These are phyloP conservation scores for Exsudoporus frostii DNA, from an alignment of 768 basidiomycete genomes.

Conservation along the genomic window DNA sequence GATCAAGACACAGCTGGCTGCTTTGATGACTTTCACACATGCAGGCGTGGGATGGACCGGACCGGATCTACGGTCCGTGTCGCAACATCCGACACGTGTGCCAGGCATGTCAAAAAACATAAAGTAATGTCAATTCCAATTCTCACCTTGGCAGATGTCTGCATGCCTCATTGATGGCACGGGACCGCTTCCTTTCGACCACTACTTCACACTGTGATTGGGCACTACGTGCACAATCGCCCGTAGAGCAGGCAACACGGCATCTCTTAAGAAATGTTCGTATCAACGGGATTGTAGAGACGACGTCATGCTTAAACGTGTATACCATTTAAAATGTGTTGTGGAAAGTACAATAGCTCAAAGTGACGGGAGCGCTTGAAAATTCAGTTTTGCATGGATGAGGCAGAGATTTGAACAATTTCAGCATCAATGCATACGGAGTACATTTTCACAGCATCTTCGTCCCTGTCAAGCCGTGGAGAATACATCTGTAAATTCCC, in stretches of 20 bases:
- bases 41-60: neutral
- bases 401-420: too few species aligned
- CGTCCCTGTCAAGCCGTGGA: neutral
- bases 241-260: too few species aligned
- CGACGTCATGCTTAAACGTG: too few species aligned
- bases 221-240: too few species aligned
- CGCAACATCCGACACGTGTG: conserved; percentile 6
- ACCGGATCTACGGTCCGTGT: neutral
- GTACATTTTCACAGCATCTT: neutral
- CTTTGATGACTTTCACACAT: neutral
- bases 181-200: neutral
- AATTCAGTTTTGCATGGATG: too few species aligned
- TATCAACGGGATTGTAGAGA: too few species aligned
- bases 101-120: conserved; percentile 3
- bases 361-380: too few species aligned
- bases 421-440: neutral
- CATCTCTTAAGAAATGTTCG: too few species aligned
- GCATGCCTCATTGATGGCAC: neutral
- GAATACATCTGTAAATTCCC: conserved; percentile 62
- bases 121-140: neutral
- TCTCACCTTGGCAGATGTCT: neutral
- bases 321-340: too few species aligned
- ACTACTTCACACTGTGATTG: too few species aligned
- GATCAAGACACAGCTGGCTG: neutral
- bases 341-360: too few species aligned